Percentiles rank a stretch among this genome's conserved stretches.
phyloP scores from a whole-genome alignment of 345 rosid species.

The Aquilaria sinensis region DNA sequence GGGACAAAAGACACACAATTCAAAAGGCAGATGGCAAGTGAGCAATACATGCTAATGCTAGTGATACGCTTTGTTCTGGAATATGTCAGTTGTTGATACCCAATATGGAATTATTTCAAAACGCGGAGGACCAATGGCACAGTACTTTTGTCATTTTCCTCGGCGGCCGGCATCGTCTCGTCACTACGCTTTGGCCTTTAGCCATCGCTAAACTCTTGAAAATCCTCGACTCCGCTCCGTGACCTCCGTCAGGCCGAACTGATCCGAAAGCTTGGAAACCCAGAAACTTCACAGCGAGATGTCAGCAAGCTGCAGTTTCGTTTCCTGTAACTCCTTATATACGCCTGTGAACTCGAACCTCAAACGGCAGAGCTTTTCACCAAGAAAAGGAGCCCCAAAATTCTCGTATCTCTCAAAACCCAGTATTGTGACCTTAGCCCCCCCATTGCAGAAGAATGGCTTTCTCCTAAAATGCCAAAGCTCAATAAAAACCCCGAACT shows the following conservation, averaged over 20 bases:
- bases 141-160: background rate
- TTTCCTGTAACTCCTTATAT: constrained; percentile 49
- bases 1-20: too few relatives aligned
- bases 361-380: background rate
- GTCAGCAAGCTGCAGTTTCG: constrained; percentile 32
- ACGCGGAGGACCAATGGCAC: too few relatives aligned
- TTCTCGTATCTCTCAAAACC: constrained; percentile 16
- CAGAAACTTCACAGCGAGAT: constrained; percentile 16
- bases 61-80: too few relatives aligned
- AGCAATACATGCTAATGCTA: too few relatives aligned
- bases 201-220: too few relatives aligned
- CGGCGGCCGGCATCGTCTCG: background rate
- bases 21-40: too few relatives aligned
- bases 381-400: constrained; percentile 11
- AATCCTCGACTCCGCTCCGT: too few relatives aligned
- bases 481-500: constrained; percentile 38
- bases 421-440: constrained; percentile 6
- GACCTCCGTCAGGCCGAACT: too few relatives aligned
- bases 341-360: constrained; percentile 24
- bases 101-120: too few relatives aligned
- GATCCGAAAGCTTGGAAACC: too few relatives aligned
- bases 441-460: constrained; percentile 17
- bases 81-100: too few relatives aligned
- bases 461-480: constrained; percentile 28
- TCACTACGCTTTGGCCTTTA: background rate